Conservation (phyloP, 306 rosid species). For the Dryas drummondii region DNA sequence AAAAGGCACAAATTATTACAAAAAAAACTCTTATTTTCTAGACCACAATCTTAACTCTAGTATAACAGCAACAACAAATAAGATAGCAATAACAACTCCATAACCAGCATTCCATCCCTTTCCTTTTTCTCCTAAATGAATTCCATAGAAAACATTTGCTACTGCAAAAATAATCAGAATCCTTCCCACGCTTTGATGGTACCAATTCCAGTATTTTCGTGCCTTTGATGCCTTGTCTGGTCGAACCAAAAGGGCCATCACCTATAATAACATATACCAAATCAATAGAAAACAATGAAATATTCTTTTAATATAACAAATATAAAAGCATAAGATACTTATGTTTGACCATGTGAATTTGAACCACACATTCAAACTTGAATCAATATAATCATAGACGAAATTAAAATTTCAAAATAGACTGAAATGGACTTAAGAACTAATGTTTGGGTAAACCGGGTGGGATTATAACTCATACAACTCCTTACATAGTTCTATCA, state of each 20-base stretch:
- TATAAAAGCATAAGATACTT: too few relatives aligned
- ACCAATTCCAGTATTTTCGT: constrained; percentile 76
- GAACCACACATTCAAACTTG: too few relatives aligned
- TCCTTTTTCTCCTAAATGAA: constrained; percentile 54
- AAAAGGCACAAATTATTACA: not conserved
- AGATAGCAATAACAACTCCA: constrained; percentile 50
- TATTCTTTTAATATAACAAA: not conserved
- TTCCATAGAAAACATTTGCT: constrained; percentile 79
- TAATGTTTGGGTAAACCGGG: too few relatives aligned
- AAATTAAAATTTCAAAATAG: too few relatives aligned
- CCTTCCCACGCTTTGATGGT: constrained; percentile 64
- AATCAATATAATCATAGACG: too few relatives aligned
- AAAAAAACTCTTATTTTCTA: constrained; percentile 6
- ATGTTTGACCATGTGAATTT: too few relatives aligned
- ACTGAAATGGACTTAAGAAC: too few relatives aligned
- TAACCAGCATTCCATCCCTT: constrained; percentile 54
- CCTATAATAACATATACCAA: constrained; percentile 30
- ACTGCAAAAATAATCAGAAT: constrained; percentile 47
- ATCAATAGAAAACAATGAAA: not conserved
- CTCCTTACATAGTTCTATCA: too few relatives aligned
- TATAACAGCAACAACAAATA: constrained; percentile 40
- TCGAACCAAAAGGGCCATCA: constrained; percentile 61
- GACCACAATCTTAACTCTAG: constrained; percentile 54
- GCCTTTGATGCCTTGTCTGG: constrained; percentile 53
- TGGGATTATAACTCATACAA: too few relatives aligned